Base-by-base conservation (phyloP, 2,329 filamentous ascomycete species). In the Neospermospora avenae region DNA sequence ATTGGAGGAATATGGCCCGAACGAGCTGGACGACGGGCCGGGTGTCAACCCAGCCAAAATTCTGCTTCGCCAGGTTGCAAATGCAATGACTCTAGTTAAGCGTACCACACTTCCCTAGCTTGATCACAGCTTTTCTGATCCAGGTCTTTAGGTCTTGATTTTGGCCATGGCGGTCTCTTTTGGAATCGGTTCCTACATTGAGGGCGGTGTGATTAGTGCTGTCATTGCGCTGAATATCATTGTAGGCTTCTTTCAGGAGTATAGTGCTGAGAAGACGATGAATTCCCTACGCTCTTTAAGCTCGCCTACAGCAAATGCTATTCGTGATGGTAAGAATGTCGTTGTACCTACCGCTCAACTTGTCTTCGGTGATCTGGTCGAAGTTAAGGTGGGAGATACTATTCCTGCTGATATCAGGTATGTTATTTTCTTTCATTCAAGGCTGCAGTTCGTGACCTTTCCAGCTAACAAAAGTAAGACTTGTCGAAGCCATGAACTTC, bases 41-140 rank as follows among this genome's bases (percentile, higher is more conserved):
- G 81, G 82, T 11, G 85, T 89, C 24, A 82, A 82, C 58, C 80
- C 83, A 25, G 66, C 80, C 57, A 86, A 87, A 69, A 89, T 89
- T 62, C 74, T 90, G 24, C 75, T 88, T 49, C 78, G 81, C 31
- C 86, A 90, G 69, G 77, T 89, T 57, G 85, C 84, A 61, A 89
- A 89, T 72, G 85, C 86, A 16, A 83, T 89, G 82, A 88, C 84
- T 65, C 72, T 89, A 73, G 86, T 72, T 42, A 56, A 48, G 48
- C 48, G 18, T 51, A 51, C 48, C 31, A 51, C 28, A 18, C 45
- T 4, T 24, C 24, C 28, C 37, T 46, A 41, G 3, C 25, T 20
- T 20, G 37, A 34, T 57, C 24, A 48, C 55, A 41, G 44, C 44
- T 24, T 35, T 41, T 45, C 35, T 56, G 46, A 55, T 62, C 60